These are phyloP conservation scores for Sporisorium scitamineum DNA, from an alignment of 1,284 basidiomycete species.

Conservation along the genomic window DNA sequence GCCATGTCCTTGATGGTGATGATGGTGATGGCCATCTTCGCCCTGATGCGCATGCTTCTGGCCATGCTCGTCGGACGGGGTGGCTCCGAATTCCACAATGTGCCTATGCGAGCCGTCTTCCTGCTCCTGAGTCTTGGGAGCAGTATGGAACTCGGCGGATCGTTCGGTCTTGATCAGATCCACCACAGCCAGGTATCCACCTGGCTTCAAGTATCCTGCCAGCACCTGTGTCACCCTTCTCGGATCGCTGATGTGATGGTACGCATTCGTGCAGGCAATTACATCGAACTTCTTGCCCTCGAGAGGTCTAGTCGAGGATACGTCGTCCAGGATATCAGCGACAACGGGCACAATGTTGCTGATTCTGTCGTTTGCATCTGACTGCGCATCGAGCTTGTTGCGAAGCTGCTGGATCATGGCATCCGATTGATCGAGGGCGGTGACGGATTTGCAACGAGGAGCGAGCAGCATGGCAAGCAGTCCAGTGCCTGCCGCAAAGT, in stretches of 20 bases:
- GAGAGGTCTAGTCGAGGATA: not conserved
- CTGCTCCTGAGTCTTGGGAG: conserved; percentile 12
- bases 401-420: conserved; percentile 44
- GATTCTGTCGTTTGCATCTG: conserved; percentile 7
- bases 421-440: conserved; percentile 39
- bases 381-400: conserved; percentile 33
- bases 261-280: conserved; percentile 50
- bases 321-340: conserved; percentile 19
- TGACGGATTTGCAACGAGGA: conserved; percentile 32
- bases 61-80: conserved; percentile 2
- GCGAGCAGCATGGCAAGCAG: conserved; percentile 42
- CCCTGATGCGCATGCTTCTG: too few relatives aligned
- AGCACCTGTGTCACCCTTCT: conserved; percentile 31
- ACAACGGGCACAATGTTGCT: conserved; percentile 23
- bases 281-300: conserved; percentile 36
- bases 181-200: conserved; percentile 40
- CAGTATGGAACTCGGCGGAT: conserved; percentile 23
- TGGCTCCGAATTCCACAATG: conserved; percentile 15
- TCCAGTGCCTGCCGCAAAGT: conserved; percentile 48
- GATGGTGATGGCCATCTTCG: conserved; percentile 18
- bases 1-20: conserved; percentile 15
- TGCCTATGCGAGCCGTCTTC: conserved; percentile 32
- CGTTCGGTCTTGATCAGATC: conserved; percentile 37
- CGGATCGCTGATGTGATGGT: conserved; percentile 49
- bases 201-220: conserved; percentile 30